Percentiles rank a stretch among this genome's conserved stretches.
Conservation (phyloP, 2,329 filamentous ascomycete species). For the Canariomyces notabilis region DNA sequence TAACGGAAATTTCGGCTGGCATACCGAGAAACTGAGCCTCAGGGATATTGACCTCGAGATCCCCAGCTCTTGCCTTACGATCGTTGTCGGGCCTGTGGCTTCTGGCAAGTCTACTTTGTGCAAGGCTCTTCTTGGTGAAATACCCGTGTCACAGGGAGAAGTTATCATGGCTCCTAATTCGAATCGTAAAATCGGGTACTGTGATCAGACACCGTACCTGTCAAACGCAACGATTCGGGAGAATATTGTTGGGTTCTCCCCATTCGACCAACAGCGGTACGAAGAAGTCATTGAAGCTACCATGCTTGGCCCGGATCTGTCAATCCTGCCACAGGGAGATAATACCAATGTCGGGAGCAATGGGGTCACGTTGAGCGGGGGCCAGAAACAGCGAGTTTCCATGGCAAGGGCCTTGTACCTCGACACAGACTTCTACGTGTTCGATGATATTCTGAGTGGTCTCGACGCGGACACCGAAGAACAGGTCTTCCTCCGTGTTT, state of each 20-base stretch:
- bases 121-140: constrained; percentile 36
- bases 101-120: constrained; percentile 42
- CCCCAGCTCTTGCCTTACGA: constrained; percentile 30
- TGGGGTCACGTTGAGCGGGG: constrained; percentile 42
- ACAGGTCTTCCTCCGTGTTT: constrained; percentile 36
- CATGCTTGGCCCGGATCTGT: constrained; percentile 28
- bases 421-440: constrained; percentile 17
- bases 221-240: constrained; percentile 32
- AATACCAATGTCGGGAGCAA: constrained; percentile 38
- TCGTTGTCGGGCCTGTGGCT: constrained; percentile 40
- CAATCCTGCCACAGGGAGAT: constrained; percentile 32
- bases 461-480: constrained; percentile 35
- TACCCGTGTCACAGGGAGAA: constrained; percentile 26
- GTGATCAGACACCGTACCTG: constrained; percentile 35
- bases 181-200: constrained; percentile 32
- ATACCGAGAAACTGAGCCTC: constrained; percentile 9
- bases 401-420: constrained; percentile 26
- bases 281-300: constrained; percentile 29
- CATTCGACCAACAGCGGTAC: constrained; percentile 26
- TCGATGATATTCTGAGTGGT: constrained; percentile 26
- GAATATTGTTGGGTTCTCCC: constrained; percentile 28
- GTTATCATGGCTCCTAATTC: constrained; percentile 20
- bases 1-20: constrained; percentile 22
- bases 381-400: constrained; percentile 33
- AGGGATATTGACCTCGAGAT: constrained; percentile 32